These are phyloP conservation scores for Psilocybe cubensis DNA, from an alignment of 768 basidiomycete genomes.

Conservation along the genomic window DNA sequence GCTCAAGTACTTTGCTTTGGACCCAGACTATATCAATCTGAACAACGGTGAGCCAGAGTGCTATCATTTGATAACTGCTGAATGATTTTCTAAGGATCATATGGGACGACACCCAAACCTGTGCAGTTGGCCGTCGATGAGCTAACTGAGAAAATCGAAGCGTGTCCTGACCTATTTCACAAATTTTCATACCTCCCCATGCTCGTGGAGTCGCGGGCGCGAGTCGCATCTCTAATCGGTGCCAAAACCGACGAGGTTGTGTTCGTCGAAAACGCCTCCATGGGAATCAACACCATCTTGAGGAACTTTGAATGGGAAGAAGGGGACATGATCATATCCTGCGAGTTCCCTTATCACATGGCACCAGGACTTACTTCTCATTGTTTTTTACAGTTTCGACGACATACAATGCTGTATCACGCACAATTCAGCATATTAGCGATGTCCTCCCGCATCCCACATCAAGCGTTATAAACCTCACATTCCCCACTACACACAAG, in stretches of 20 bases:
- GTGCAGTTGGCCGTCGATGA: constrained; percentile 50
- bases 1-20: constrained; percentile 59
- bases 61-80: neutral
- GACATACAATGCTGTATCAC: constrained; percentile 55
- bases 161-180: constrained; percentile 60
- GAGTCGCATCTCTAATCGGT: constrained; percentile 55
- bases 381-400: constrained; percentile 37
- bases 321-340: constrained; percentile 66
- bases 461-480: constrained; percentile 49
- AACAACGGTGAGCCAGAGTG: constrained; percentile 54
- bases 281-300: constrained; percentile 68
- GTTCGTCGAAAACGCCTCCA: constrained; percentile 62
- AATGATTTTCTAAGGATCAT: constrained; percentile 56
- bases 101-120: constrained; percentile 56
- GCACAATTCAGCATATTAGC: constrained; percentile 53
- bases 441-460: constrained; percentile 61
- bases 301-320: constrained; percentile 69
- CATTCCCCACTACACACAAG: constrained; percentile 59
- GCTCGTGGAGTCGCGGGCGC: constrained; percentile 42
- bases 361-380: neutral
- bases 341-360: constrained; percentile 38
- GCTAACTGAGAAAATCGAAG: constrained; percentile 46
- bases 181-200: constrained; percentile 36
- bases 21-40: constrained; percentile 62
- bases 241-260: constrained; percentile 59